Evolutionary conservation across 2,329 filamentous ascomycete species (phyloP).

Genomic region (Didymosphaeria variabile): DNA sequence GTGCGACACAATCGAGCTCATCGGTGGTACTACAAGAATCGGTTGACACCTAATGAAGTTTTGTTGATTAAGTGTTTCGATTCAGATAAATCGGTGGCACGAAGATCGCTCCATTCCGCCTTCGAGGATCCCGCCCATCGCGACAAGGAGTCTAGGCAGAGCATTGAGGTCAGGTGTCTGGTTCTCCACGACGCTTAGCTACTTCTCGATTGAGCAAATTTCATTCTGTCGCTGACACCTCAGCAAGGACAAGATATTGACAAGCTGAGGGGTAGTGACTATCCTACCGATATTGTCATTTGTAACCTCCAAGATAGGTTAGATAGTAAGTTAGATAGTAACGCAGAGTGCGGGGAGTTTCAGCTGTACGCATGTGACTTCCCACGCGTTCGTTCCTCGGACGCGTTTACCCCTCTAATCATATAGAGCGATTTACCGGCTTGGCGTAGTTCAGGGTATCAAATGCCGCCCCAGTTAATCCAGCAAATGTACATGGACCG

Average conservation of each 20-base stretch:
- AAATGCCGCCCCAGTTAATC: conserved; percentile 7
- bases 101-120: conserved; percentile 34
- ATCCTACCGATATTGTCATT: conserved; percentile 15
- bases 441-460: conserved; percentile 9
- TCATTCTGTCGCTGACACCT: conserved; percentile 1
- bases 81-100: conserved; percentile 26
- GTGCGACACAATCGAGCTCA: conserved; percentile 31
- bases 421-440: conserved; percentile 13
- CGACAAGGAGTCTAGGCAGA: conserved; percentile 28
- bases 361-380: conserved; percentile 10
- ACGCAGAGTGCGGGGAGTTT: conserved; percentile 21
- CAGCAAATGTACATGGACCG: conserved; percentile 1
- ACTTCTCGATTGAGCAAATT: conserved; percentile 15
- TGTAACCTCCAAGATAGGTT: conserved; percentile 19
- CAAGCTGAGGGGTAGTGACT: conserved; percentile 9
- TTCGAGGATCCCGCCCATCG: conserved; percentile 31
- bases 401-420: conserved; percentile 10
- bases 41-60: conserved; percentile 32
- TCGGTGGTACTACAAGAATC: conserved; percentile 33
- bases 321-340: conserved; percentile 17
- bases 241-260: conserved; percentile 13
- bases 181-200: conserved; percentile 28
- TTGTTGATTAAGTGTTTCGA: conserved; percentile 41
- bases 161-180: conserved; percentile 38
- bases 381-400: neutral